phyloP scores from a whole-genome alignment of 768 basidiomycete genomes.

The Mycena crocata region DNA sequence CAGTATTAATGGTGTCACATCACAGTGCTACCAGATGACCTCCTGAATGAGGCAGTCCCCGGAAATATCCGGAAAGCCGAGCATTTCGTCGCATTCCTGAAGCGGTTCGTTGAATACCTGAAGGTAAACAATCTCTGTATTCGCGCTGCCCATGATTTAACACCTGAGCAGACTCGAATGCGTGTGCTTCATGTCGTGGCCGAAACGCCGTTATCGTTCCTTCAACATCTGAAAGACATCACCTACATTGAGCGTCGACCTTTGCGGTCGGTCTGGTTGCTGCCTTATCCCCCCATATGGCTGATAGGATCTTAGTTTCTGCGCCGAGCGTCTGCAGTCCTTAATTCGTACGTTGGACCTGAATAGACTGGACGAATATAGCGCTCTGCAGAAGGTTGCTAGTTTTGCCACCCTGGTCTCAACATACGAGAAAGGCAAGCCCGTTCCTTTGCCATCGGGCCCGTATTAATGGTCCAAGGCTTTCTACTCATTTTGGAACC shows the following conservation, averaged over 20 bases:
- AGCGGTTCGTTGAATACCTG: conserved; percentile 97
- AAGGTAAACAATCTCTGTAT: conserved; percentile 67
- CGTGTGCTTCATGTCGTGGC: conserved; percentile 99
- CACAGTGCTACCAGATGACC: conserved; percentile 91
- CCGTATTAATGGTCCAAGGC: conserved; percentile 61
- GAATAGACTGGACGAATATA: conserved; percentile 89
- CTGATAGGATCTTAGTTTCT: conserved; percentile 71
- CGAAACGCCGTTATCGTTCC: conserved; percentile 95
- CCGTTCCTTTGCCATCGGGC: neutral
- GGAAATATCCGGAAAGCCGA: conserved; percentile 99
- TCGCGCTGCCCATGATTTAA: conserved; percentile 18
- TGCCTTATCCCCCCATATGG: conserved; percentile 9
- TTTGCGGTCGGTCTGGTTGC: conserved; percentile 69
- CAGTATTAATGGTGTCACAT: conserved; percentile 15
- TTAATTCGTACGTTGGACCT: conserved; percentile 93
- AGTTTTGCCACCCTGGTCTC: conserved; percentile 96
- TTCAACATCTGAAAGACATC: conserved; percentile 98
- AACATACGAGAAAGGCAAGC: conserved; percentile 94
- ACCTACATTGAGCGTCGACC: conserved; percentile 97
- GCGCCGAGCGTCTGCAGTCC: conserved; percentile 94
- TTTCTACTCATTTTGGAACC: conserved; percentile 98
- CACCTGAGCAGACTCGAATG: conserved; percentile 85
- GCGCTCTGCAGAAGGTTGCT: conserved; percentile 94
- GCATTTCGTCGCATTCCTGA: conserved; percentile 98
- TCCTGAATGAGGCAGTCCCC: conserved; percentile 94